phyloP scores from a whole-genome alignment of 257 asterid genomes.

The Dorcoceras hygrometricum region DNA sequence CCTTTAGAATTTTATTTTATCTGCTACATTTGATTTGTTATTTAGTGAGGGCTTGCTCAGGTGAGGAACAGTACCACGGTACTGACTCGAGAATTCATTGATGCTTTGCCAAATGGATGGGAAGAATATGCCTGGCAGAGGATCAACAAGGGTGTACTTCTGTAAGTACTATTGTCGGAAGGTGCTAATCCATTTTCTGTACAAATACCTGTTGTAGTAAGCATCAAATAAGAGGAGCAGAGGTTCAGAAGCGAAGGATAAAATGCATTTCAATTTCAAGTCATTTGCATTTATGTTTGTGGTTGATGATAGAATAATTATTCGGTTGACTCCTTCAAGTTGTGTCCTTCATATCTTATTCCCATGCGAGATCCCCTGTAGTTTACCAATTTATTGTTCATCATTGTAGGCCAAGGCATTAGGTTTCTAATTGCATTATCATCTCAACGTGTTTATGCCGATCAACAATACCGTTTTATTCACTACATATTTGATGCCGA shows the following conservation, averaged over 20 bases:
- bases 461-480: neutral
- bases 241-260: neutral
- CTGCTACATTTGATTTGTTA: conserved; percentile 54
- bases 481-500: neutral
- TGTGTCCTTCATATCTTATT: neutral
- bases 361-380: neutral
- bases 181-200: neutral
- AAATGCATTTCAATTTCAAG: neutral
- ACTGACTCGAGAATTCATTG: conserved; percentile 88
- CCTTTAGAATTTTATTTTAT: conserved; percentile 26
- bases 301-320: neutral
- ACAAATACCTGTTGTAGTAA: neutral
- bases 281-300: neutral
- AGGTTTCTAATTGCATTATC: neutral
- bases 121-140: conserved; percentile 96
- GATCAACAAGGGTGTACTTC: conserved; percentile 82
- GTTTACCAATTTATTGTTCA: neutral
- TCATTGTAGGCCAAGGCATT: neutral
- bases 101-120: conserved; percentile 97
- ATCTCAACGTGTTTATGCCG: neutral
- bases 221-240: neutral
- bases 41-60: conserved; percentile 85
- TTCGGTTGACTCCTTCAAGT: neutral
- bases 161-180: conserved; percentile 55
- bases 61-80: conserved; percentile 91